Base-by-base conservation (phyloP, 768 basidiomycete species). In the Imleria badia region DNA sequence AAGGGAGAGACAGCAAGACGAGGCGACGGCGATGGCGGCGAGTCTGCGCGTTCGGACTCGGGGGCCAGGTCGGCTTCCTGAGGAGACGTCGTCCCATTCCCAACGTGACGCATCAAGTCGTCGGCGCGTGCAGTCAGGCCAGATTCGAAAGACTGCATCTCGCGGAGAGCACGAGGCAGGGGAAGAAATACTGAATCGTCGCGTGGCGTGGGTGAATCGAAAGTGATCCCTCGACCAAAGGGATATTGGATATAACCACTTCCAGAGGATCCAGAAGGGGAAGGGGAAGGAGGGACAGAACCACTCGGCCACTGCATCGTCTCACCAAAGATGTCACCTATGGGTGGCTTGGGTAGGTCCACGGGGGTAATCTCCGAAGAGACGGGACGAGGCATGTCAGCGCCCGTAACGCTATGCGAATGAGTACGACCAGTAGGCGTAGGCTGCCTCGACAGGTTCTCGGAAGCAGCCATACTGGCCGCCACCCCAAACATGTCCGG, bases 101-200 rank as follows among this genome's bases (percentile, higher is more conserved):
- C 60, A n/a, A 60, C 56, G 6, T 54, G 61, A 41, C 56, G 66
- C 48, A 60, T 54, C 52, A 63, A 62, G 49, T 72, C 69, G 15
- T 66, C 77, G 45, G 87, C 87, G 22, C 84, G 80, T 0, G 88
- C 90, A 0, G 91, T 94, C 35, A 88, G 68, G 1, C 84, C 85
- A 5, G 90, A 92, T 60, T 94, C 91, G 64, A 93, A 94, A 0
- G 88, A 90, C 60, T 92, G 89, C 86, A 92, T 89, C 66, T 86
- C 87, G 22, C 90, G 85, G n/a, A 94, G 67, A 40, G 77, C 75
- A 5, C 81, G 83, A 2, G 83, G 78, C 2, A 79, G 61, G 5
- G 76, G 74, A 5, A 82, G 66, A 45, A 72, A 75, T 17, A 81
- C 69, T 1, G 74, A 48, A 1, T 73, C 69, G 9, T 77, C 75